Base-by-base conservation (phyloP, 768 basidiomycete species). In the Mycena rosella region DNA sequence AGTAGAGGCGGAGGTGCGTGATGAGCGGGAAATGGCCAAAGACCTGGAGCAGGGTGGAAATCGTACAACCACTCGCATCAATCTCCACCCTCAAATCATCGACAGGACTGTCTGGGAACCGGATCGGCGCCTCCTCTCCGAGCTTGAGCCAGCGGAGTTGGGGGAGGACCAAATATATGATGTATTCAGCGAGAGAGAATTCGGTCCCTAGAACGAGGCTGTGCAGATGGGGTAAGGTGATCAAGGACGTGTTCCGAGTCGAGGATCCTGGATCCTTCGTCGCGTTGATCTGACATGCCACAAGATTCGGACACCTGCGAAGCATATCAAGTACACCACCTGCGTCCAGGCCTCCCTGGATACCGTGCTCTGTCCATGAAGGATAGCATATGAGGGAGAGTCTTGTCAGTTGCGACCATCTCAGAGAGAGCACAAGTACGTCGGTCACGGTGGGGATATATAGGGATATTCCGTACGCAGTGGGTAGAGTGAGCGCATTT, bases 291-390 rank as follows among this genome's bases (percentile, higher is more conserved):
- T 52, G 26, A 24, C 48, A 60, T 18, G 15, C 13, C 32, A 20
- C 20, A n/a, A 60, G 59, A 42, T 52, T 60, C 32, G 59, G 49
- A 24, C 59, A 60, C 8, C 59, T 38, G 7, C 48, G 58, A 38
- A 60, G 58, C 17, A 60, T n/a, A 10, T 60, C 32, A 22, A 60
- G 27, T 4, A 30, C 59, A 15, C 22, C 48, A 20, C 15, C 3
- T 10, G 44, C 13, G 30, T 48, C 30, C 8, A 48, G n/a, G 22
- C 57, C 57, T 6, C 44, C 57, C 20, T 34, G n/a, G 2, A 11
- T 6, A 18, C 45, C 57, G 2, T 34, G 44, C 1, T 24, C 57
- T 15, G 45, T 22, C 45, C 44, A 36, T 4, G 15, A 13, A 24
- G 29, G 29, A 47, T n/a, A 59, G 30, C 44, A 59, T 32, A 13